These are phyloP conservation scores for Cladosporium austrohemisphaericum DNA, from an alignment of 2,329 filamentous ascomycete species.

Conservation along the genomic window DNA sequence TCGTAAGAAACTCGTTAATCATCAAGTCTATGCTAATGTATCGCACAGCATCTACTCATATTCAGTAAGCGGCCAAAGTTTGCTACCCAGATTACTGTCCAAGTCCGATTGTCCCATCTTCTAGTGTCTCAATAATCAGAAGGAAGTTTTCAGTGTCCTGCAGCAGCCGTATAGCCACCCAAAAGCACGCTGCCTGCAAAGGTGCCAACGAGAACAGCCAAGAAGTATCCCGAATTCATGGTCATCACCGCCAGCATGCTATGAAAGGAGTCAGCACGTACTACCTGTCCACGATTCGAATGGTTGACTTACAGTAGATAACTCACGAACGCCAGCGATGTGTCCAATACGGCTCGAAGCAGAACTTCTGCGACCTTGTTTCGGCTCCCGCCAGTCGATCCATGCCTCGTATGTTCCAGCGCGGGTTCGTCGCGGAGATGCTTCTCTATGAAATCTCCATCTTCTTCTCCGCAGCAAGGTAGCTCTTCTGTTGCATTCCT, in stretches of 20 bases:
- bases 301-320: constrained; percentile 70
- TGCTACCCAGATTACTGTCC: too few species aligned
- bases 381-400: too few species aligned
- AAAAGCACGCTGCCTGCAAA: constrained; percentile 60
- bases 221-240: constrained; percentile 77
- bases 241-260: constrained; percentile 92
- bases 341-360: constrained; percentile 64
- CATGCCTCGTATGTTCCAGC: too few species aligned
- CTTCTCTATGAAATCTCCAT: not conserved
- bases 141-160: constrained; percentile 14
- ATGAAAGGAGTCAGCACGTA: constrained; percentile 17
- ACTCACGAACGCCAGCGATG: constrained; percentile 65
- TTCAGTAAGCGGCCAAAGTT: too few species aligned
- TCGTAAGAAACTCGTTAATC: too few species aligned
- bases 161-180: constrained; percentile 22
- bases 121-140: too few species aligned
- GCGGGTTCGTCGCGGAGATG: not conserved
- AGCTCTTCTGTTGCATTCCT: not conserved
- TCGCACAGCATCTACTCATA: too few species aligned
- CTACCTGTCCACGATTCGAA: not conserved
- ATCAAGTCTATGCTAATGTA: too few species aligned
- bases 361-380: too few species aligned
- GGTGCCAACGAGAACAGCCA: constrained; percentile 67
- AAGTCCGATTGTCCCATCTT: too few species aligned
- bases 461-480: not conserved